Base-by-base conservation (phyloP, 1,284 basidiomycete species). In the Leccinum angustisporum region DNA sequence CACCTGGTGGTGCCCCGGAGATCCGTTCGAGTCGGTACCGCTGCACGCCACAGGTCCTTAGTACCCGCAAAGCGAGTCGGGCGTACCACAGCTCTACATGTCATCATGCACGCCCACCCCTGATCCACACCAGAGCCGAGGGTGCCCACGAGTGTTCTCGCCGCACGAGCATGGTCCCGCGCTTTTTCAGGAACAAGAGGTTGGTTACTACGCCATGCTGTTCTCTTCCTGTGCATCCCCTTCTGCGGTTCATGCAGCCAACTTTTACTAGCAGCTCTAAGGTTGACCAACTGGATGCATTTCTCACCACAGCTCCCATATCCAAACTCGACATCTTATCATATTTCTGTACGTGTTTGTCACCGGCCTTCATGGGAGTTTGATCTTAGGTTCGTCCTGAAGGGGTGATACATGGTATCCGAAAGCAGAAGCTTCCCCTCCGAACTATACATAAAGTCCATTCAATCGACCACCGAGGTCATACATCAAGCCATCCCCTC, bases 1-100 rank as follows among this genome's bases (percentile, higher is more conserved):
- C 75, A 91, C 91, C 8, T 27, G 27, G 27, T 27, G 27, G 27
- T 27, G 27, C 27, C 27, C 27, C 27, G 27, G 27, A 27, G 27
- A 27, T 27, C 27, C 6, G 27, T 27, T 27, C 27, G 27, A 27
- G 27, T 27, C 27, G 27, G 27, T 27, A 27, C 1, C 27, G 27
- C 27, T 27, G 27, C 27, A 27, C 27, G 27, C 27, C 27, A 27
- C 27, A 27, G 27, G 27, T 27, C 27, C 27, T 27, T 27, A 27
- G 27, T 27, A 27, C 27, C 27, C 27, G 27, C 27, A 27, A 27
- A 27, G 27, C 27, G 27, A 27, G 27, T 27, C 27, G 27, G 27
- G 27, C 27, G 27, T 27, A 27, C 27, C 27, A 27, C 27, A 27
- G 27, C 27, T 27, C 27, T 27, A 27, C 27, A 27, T 27, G 27